Evolutionary conservation across 1,284 basidiomycete genomes (phyloP).

Genomic region (Stereum hirsutum): DNA sequence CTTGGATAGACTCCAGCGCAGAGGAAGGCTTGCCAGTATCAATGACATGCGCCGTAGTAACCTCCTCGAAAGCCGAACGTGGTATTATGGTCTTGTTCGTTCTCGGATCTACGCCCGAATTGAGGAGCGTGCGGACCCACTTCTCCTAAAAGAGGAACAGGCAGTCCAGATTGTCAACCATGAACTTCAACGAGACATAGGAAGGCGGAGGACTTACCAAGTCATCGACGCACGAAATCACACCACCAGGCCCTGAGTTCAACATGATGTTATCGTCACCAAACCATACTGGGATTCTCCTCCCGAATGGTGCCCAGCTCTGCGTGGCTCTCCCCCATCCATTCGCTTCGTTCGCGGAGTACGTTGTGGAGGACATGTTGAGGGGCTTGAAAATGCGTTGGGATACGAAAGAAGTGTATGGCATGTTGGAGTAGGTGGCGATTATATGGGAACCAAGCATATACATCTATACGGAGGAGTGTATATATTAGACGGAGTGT

Average conservation of each 20-base stretch:
- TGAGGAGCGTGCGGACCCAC: constrained; percentile 35
- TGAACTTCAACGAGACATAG: neutral
- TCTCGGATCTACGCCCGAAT: constrained; percentile 29
- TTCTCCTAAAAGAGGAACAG: constrained; percentile 18
- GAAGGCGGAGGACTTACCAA: constrained; percentile 11
- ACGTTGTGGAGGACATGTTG: constrained; percentile 35
- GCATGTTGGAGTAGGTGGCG: constrained; percentile 14
- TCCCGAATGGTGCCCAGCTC: constrained; percentile 13
- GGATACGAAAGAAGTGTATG: constrained; percentile 29
- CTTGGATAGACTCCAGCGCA: constrained; percentile 13
- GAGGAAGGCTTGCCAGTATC: neutral
- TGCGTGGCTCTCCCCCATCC: constrained; percentile 25
- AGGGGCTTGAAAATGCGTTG: constrained; percentile 32
- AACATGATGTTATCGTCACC: constrained; percentile 9
- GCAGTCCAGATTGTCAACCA: neutral
- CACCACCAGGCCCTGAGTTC: constrained; percentile 32
- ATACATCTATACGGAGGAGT: neutral
- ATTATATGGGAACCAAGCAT: constrained; percentile 1
- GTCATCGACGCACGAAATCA: constrained; percentile 22
- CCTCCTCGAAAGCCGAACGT: constrained; percentile 22
- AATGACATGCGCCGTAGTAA: constrained; percentile 24
- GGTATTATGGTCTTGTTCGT: constrained; percentile 33
- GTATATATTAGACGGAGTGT: neutral
- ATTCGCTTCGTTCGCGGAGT: constrained; percentile 27
- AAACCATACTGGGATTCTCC: constrained; percentile 16